Evolutionary conservation across 495 filamentous ascomycete species (phyloP).

Genomic region (Penicillium lividum): DNA sequence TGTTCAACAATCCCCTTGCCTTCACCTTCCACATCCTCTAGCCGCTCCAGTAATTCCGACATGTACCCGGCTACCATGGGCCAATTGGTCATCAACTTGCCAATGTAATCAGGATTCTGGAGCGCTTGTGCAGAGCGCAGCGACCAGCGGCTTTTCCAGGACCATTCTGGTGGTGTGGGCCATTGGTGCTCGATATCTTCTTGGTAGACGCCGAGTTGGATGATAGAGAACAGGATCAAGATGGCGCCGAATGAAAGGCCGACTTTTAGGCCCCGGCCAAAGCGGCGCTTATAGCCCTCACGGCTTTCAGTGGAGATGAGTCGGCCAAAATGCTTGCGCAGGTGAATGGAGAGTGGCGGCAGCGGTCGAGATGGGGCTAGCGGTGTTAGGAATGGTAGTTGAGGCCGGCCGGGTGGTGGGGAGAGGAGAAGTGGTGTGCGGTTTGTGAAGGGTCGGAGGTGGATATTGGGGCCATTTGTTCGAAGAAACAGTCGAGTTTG

Average conservation of each 20-base stretch:
- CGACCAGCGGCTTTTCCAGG: conserved; percentile 58
- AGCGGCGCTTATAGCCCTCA: conserved; percentile 63
- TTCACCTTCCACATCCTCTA: conserved; percentile 66
- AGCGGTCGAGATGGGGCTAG: conserved; percentile 37
- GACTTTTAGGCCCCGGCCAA: conserved; percentile 61
- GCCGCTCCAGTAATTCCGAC: conserved; percentile 53
- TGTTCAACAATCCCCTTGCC: conserved; percentile 62
- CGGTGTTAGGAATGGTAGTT: conserved; percentile 74
- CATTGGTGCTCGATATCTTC: conserved; percentile 72
- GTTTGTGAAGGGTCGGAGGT: conserved; percentile 48
- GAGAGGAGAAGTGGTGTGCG: conserved; percentile 52
- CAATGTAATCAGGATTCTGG: conserved; percentile 54
- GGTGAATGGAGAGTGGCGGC: conserved; percentile 42
- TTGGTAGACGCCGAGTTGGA: conserved; percentile 60
- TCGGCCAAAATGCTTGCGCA: conserved; percentile 60
- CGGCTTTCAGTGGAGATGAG: conserved; percentile 76
- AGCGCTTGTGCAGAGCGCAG: conserved; percentile 58
- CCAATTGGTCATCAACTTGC: conserved; percentile 63
- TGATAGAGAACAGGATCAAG: conserved; percentile 51
- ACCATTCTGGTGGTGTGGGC: conserved; percentile 77
- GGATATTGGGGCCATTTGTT: conserved; percentile 11
- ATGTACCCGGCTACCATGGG: conserved; percentile 56
- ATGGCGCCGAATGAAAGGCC: conserved; percentile 55
- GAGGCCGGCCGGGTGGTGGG: conserved; percentile 59
- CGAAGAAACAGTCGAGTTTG: conserved; percentile 16